Base-by-base conservation (phyloP, 768 basidiomycete genomes). In the Roridomyces roridus region DNA sequence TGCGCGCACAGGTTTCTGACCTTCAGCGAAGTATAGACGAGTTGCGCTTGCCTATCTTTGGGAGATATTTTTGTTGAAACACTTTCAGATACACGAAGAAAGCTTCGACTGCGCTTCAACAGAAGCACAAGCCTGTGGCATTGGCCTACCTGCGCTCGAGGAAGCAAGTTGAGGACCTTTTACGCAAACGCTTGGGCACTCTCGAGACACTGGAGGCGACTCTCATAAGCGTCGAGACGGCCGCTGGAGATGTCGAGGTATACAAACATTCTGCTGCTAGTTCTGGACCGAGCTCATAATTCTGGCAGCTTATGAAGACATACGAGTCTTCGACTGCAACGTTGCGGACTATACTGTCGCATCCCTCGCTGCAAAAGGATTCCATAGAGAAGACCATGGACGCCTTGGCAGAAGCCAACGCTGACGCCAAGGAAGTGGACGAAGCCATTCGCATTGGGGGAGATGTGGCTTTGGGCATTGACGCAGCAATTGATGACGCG, bases 171-270 rank as follows among this genome's bases (percentile, higher is more conserved):
- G 89, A 96, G 62, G 91, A 89, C 12, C 71, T 95, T 0, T 74
- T 96, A 15, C 73, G 74, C 24, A 94, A 94, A 67, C 86, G 94
- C 12, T 70, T 95, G 3, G 82, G 78, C 10, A 87, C 93, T 1
- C 75, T 94, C 6, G 83, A 86, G 53, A 91, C 86, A 34, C 76
- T 98, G 8, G 86, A 91, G 61, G 77, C 84, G 12, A 94, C 94
- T 0, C 70, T 97, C 34, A 75, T 92, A 41, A 82, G 85, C 41
- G 92, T 98, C 6, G 94, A 98, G 72, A 83, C 87, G 4, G 92
- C 95, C n/a, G 91, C 91, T 25, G 89, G 88, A 3, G 91, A 98
- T 70, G 80, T 95, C 11, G 88, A 94, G 79, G 95, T 95, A 67
- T 15, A 34, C 6, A 31, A 31, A 39, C 67, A 35, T 51, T 49